Base-by-base conservation (phyloP, 169 alveolate species). In the Plasmodium vivax region DNA sequence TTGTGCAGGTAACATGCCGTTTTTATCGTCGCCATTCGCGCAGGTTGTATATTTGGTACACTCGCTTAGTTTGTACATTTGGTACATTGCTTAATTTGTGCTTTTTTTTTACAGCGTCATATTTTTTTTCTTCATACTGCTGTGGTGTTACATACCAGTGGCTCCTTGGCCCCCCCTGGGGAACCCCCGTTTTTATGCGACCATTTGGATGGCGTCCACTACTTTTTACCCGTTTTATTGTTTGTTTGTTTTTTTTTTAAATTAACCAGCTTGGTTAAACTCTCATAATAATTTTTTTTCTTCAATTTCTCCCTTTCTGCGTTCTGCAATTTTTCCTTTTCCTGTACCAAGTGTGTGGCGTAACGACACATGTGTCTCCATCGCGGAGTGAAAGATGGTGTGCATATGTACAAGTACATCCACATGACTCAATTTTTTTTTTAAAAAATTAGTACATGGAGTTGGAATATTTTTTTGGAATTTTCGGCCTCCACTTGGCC, bases 241-340 rank as follows among this genome's bases (percentile, higher is more conserved):
- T 79, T 87, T 87, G 77, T 68, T 23, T 74, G 34, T 77, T 77
- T 84, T n/a, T 85, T 85, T 79, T 87, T 87, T 27, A 87, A 87
- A 77, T 75, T 74, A 75, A 87, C 54, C 38, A 87, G 82, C 62
- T 87, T 58, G 80, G 93, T 87, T 87, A 87, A 87, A 87, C 84
- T 87, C 19, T 87, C 87, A 56, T 87, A 77, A 87, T 87, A 87
- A 77, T 56, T n/a, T 38, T 71, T 87, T 56, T 87, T 87, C 82
- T 87, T 87, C 45, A 87, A 75, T 87, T 87, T 87, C 45, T 54
- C 85, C 8, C 36, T 77, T 87, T 87, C 93, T 54, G 68, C 84
- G 19, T 87, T 51, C 7, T 87, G 85, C 43, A 54, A 23, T 87
- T 87, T 87, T 54, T 87, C 93, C 32, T 74, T 87, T 87, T 87